Base-by-base conservation (phyloP, 495 filamentous ascomycete genomes). In the Aspergillus heteromorphus region DNA sequence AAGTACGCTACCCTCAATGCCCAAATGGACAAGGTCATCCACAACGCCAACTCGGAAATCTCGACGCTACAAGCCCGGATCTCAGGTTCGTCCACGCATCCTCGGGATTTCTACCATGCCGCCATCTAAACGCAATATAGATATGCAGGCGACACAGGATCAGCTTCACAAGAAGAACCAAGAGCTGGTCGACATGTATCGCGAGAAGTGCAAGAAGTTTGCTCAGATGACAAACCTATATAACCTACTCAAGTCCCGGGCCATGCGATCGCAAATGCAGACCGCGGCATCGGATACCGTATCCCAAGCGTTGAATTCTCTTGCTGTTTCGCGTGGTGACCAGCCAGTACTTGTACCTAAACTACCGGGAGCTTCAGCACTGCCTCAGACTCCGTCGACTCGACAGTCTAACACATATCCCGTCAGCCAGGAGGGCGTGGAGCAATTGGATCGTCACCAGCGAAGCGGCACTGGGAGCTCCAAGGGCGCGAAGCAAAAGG, bases 31-130 rank as follows among this genome's bases (percentile, higher is more conserved):
- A 88, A 89, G 58, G 70, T 95, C 3, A 84, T 92, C 53, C 79
- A 84, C 57, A 86, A 95, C 60, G 88, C 89, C 19, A 95, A 95
- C 64, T 70, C 84, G 0, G 86, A 93, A 65, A 89, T 97, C 50
- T 72, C 77, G 42, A 79, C 65, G 48, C 67, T 96, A 16, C 82
- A 87, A 49, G 72, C 80, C 49, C 87, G 87, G 57, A 54, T 89
- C 9, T 64, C 74, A 23, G 66, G 81, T 82, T 40, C 40, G 70
- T 67, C 20, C 14, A 30, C 5, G 10, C 41, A 23, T 40, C 9
- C 30, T 51, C 14, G 49, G 21, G 8, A 20, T 49, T 9, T 23
- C 30, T n/a, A 19, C 13, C 19, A n/a, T 18, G 8, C 4, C 3
- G 31, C 45, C 18, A 2, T 51, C 31, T 65, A 16, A 58, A 23